Evolutionary conservation across 805 yeast genomes (phyloP).

Genomic region (Candida chilensis): DNA sequence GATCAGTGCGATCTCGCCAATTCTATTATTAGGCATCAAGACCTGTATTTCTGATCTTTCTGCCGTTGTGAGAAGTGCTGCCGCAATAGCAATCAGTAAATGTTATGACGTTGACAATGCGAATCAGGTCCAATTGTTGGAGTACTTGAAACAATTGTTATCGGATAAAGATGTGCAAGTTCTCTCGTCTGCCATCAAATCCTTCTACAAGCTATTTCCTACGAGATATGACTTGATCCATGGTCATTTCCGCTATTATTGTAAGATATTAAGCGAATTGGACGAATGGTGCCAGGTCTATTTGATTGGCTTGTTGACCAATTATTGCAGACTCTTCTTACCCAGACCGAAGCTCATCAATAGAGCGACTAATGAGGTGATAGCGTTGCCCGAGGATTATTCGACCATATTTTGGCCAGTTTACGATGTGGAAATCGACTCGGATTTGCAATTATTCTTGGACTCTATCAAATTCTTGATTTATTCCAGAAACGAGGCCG

Average conservation of each 20-base stretch:
- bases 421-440: conserved; percentile 34
- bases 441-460: conserved; percentile 51
- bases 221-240: conserved; percentile 62
- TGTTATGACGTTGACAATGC: conserved; percentile 29
- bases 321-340: conserved; percentile 56
- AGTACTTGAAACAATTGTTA: conserved; percentile 41
- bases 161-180: conserved; percentile 63
- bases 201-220: conserved; percentile 44
- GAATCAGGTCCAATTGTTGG: conserved; percentile 37
- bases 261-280: conserved; percentile 36
- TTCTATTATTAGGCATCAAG: conserved; percentile 63
- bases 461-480: conserved; percentile 34
- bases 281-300: conserved; percentile 68
- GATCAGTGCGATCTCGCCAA: conserved; percentile 75
- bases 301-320: conserved; percentile 52
- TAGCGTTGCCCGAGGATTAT: conserved; percentile 34
- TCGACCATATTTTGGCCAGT: conserved; percentile 7
- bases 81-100: conserved; percentile 69
- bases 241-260: conserved; percentile 52
- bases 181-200: conserved; percentile 56
- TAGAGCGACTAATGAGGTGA: conserved; percentile 15
- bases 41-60: conserved; percentile 63
- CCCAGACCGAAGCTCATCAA: conserved; percentile 39
- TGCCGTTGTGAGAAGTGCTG: conserved; percentile 69
- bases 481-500: conserved; percentile 46